These are phyloP conservation scores for Datisca glomerata DNA, from an alignment of 306 rosid genomes.

Conservation along the genomic window DNA sequence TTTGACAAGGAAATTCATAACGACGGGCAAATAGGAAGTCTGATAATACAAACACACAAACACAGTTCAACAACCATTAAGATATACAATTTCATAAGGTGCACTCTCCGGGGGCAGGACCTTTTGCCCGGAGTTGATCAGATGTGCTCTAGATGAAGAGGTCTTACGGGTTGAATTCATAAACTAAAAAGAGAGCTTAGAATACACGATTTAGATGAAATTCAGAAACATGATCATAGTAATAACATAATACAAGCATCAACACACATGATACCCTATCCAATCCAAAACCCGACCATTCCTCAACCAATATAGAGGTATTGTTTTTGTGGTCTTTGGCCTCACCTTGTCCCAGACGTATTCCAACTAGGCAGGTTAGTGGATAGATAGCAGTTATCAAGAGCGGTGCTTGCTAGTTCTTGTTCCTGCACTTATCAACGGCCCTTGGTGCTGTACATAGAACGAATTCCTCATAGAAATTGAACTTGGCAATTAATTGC, in stretches of 20 bases:
- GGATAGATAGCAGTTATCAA: conserved; percentile 21
- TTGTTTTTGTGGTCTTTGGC: conserved; percentile 9
- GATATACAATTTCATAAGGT: conserved; percentile 27
- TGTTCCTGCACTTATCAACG: conserved; percentile 54
- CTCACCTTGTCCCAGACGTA: conserved; percentile 9
- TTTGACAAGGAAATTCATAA: neutral
- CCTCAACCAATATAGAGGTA: conserved; percentile 10
- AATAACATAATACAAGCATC: conserved; percentile 21
- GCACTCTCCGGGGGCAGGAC: conserved; percentile 23
- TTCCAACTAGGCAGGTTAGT: conserved; percentile 12
- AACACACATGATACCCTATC: conserved; percentile 22
- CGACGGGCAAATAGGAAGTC: conserved; percentile 1
- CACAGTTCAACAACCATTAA: conserved; percentile 25
- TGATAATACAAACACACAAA: conserved; percentile 19
- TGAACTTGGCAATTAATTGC: too few relatives aligned
- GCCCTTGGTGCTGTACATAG: conserved; percentile 65
- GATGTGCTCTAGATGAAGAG: conserved; percentile 4
- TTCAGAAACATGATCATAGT: conserved; percentile 12
- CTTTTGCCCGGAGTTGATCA: conserved; percentile 14
- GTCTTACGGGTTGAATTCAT: conserved; percentile 18
- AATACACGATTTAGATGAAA: conserved; percentile 21
- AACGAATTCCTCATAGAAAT: neutral
- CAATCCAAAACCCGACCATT: conserved; percentile 20
- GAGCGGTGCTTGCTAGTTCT: conserved; percentile 29
- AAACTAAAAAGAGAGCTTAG: conserved; percentile 20